Evolutionary conservation across 2,329 filamentous ascomycete species (phyloP), one percentile per base, ranked within the genome.

Genomic region (Dendryphion nanum): DNA sequence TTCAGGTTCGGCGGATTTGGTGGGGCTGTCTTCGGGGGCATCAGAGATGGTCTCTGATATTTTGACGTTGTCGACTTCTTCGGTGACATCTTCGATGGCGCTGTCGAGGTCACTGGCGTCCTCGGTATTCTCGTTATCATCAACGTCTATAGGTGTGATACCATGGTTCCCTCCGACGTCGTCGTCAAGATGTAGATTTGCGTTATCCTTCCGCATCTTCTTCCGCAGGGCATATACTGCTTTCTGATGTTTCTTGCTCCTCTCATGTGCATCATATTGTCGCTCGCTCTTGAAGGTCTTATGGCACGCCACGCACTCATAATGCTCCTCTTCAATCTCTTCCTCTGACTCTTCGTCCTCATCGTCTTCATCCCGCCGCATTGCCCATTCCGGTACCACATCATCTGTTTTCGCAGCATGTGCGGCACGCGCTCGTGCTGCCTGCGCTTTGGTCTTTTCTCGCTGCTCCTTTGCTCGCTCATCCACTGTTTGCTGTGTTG

Each of bases 211-310:
- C 51, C 77, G 79, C 89, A 98, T 95, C 61, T 93, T 83, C 55
- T 80, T 77, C 54, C 81, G 82, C 26, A 98, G 68, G 44, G 89
- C 79, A 50, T 90, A 83, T 5, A 96, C 77, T 2, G 89, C 85
- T 61, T 95, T 97, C 44, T 83, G 68, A 57, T 98, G 93, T 67
- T 97, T 98, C 65, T 95, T 98, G 73, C 91, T 97, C 69, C 85
- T 89, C 69, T 96, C 90, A 56, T 98, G 93, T 3, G 86, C 84
- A 55, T 94, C 83, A 46, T 86, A 89, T 59, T 97, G 91, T 49
- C 89, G 89, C 60, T 95, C 86, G 56, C 90, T 97, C 67, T 96
- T 86, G 64, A 91, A 93, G 1, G 59, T 74, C 62, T 84, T 84
- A 44, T 74, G 69, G 55, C 81, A 84, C 5, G 77, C 78, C 21